Conservation (phyloP, 2,329 filamentous ascomycete species). For the Dryadomyces quercivorus region DNA sequence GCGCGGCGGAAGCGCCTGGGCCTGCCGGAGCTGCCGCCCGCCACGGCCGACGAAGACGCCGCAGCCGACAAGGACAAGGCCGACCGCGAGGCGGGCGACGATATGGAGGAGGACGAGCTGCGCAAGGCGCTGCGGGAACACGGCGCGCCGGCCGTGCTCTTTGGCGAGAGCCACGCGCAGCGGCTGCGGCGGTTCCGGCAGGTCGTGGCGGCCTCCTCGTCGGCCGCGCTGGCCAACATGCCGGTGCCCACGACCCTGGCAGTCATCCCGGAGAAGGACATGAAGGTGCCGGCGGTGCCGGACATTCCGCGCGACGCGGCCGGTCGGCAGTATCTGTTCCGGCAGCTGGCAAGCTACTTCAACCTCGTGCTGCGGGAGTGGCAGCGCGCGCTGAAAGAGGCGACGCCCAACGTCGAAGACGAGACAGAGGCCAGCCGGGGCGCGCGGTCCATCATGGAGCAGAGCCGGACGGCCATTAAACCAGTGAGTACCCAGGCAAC, state of each 20-base stretch:
- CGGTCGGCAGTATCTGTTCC: constrained; percentile 60
- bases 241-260: constrained; percentile 79
- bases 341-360: constrained; percentile 90
- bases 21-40: constrained; percentile 55
- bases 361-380: constrained; percentile 90
- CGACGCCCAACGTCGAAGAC: constrained; percentile 27
- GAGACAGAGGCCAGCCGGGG: constrained; percentile 68
- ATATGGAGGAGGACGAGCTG: constrained; percentile 61
- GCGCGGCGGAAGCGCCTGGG: constrained; percentile 65
- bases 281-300: constrained; percentile 62
- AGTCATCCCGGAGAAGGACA: constrained; percentile 72
- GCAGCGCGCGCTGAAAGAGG: constrained; percentile 55
- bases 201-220: constrained; percentile 46
- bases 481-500: constrained; percentile 35
- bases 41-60: constrained; percentile 25
- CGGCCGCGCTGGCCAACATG: constrained; percentile 25
- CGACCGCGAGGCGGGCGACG: constrained; percentile 28
- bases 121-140: constrained; percentile 54
- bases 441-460: constrained; percentile 74
- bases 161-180: constrained; percentile 66
- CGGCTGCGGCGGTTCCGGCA: constrained; percentile 60
- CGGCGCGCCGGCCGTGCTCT: constrained; percentile 62
- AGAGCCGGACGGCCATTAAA: constrained; percentile 76
- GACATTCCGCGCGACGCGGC: constrained; percentile 38
- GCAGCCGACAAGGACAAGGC: constrained; percentile 16